Conservation (phyloP, 495 filamentous ascomycete species). For the Aspergillus cristatus region DNA sequence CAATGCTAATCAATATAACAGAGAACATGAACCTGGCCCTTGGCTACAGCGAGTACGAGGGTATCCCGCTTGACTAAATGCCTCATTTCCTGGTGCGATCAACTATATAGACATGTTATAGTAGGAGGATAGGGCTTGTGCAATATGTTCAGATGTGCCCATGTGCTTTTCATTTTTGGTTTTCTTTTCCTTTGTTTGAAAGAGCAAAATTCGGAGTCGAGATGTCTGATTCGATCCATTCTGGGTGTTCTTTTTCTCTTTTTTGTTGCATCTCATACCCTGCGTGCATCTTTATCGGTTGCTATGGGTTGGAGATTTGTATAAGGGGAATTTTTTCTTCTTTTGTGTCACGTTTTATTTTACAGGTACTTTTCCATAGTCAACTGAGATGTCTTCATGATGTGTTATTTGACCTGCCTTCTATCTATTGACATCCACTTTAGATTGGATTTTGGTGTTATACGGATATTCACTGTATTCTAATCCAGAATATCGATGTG, state of each 20-base stretch:
- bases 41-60: constrained; percentile 87
- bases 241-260: constrained; percentile 3
- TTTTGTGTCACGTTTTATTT: constrained; percentile 3
- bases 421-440: not conserved
- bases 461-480: too few relatives aligned
- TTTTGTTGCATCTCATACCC: constrained; percentile 20
- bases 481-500: too few relatives aligned
- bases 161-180: too few relatives aligned
- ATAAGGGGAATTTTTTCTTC: constrained; percentile 9
- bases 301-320: constrained; percentile 22
- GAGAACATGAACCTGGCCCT: constrained; percentile 97
- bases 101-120: constrained; percentile 14
- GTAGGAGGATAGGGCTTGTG: constrained; percentile 14
- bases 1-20: constrained; percentile 18
- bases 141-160: constrained; percentile 9
- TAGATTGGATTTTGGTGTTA: too few relatives aligned
- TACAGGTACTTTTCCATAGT: constrained; percentile 13
- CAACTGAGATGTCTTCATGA: constrained; percentile 8
- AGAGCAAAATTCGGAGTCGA: constrained; percentile 2
- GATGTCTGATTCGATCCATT: too few relatives aligned
- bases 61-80: constrained; percentile 61
- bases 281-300: constrained; percentile 23
- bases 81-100: too few relatives aligned
- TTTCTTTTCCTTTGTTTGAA: constrained; percentile 7
- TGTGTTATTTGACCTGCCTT: constrained; percentile 10